Evolutionary conservation across 2,329 filamentous ascomycete species (phyloP).

Genomic region (Pseudogymnoascus sp.): DNA sequence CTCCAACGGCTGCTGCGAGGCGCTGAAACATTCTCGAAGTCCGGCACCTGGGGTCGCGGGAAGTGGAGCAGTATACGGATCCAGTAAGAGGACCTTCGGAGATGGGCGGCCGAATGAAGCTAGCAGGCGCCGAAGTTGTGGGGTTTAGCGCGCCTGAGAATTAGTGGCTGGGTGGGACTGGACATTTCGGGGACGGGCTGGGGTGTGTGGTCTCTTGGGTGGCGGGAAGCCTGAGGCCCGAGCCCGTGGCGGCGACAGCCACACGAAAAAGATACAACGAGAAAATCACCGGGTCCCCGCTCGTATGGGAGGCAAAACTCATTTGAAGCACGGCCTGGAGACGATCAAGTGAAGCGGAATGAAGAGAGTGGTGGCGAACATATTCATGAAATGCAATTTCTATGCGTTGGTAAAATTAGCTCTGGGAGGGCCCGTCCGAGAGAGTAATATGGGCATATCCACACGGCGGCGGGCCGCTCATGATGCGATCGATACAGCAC

Average conservation of each 20-base stretch:
- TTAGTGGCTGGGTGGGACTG: neutral
- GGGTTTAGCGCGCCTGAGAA: slow-evolving; percentile 5
- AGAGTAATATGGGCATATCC: slow-evolving; percentile 7
- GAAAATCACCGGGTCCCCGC: neutral
- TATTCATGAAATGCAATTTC: neutral
- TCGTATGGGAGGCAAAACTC: neutral
- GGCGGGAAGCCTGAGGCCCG: slow-evolving; percentile 5
- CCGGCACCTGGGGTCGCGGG: slow-evolving; percentile 1
- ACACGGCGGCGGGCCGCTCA: slow-evolving; percentile 5
- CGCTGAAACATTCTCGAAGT: slow-evolving; percentile 8
- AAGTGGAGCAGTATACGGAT: slow-evolving; percentile 7
- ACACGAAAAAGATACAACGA: slow-evolving; percentile 7
- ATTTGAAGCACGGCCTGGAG: neutral
- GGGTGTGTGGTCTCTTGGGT: neutral
- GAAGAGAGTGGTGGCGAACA: neutral
- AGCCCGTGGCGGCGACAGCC: neutral
- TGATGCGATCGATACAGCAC: slow-evolving; percentile 8
- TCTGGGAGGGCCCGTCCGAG: neutral
- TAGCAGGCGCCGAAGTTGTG: slow-evolving; percentile 7
- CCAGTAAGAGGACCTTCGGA: neutral
- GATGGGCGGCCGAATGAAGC: slow-evolving; percentile 6
- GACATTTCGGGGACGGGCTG: neutral
- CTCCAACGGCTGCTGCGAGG: neutral
- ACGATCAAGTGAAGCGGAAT: neutral
- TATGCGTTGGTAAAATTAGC: slow-evolving; percentile 5